phyloP scores from a whole-genome alignment of 2,329 filamentous ascomycete genomes.

The Penicillium thymicola region DNA sequence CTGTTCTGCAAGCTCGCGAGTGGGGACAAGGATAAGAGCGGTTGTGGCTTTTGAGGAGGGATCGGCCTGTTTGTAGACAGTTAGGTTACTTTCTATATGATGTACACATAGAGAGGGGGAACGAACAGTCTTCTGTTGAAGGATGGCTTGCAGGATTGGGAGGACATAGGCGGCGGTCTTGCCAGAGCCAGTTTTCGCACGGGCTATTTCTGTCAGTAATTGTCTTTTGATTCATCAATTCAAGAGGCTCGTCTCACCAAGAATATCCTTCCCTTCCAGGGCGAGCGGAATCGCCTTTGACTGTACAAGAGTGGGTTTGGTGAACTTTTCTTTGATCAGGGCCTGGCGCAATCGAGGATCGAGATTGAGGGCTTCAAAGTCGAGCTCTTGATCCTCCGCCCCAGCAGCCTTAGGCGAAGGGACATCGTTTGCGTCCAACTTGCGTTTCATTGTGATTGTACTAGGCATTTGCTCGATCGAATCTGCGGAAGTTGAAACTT shows the following conservation, averaged over 20 bases:
- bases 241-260: constrained; percentile 47
- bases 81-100: neutral
- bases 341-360: constrained; percentile 84
- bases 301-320: constrained; percentile 85
- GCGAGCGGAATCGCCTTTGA: constrained; percentile 82
- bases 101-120: neutral
- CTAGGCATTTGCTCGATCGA: constrained; percentile 9
- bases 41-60: constrained; percentile 54
- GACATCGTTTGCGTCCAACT: constrained; percentile 48
- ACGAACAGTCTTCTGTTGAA: constrained; percentile 69
- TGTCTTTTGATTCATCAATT: neutral
- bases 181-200: constrained; percentile 90
- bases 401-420: constrained; percentile 37
- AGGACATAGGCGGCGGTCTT: constrained; percentile 97
- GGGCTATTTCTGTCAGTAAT: constrained; percentile 53
- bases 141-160: constrained; percentile 78
- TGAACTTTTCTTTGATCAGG: constrained; percentile 77
- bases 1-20: constrained; percentile 89
- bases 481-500: constrained; percentile 10
- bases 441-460: constrained; percentile 47
- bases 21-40: constrained; percentile 88
- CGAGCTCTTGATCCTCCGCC: constrained; percentile 40
- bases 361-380: constrained; percentile 74
- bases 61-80: constrained; percentile 27
- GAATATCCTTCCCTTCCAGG: constrained; percentile 80